phyloP scores from a whole-genome alignment of 495 filamentous ascomycete species.

The Xylaria acuta region DNA sequence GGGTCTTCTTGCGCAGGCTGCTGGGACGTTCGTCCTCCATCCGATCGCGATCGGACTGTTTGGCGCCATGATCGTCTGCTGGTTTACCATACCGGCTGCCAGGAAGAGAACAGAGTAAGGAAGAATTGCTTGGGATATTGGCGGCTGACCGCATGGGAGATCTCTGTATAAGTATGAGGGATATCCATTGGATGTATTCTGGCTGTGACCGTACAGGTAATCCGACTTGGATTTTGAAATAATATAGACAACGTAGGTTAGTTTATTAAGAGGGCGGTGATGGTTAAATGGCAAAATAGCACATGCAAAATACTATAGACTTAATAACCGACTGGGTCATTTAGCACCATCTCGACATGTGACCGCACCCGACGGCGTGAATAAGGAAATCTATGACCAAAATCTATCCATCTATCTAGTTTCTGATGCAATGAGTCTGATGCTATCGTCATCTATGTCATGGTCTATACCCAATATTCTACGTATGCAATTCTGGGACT shows the following conservation, averaged over 20 bases:
- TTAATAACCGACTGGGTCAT: neutral
- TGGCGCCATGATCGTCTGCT: conserved; percentile 71
- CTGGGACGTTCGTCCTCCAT: conserved; percentile 77
- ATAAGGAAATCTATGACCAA: conserved; percentile 8
- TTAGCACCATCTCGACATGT: neutral
- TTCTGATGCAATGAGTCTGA: conserved; percentile 14
- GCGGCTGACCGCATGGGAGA: neutral
- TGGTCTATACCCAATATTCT: conserved; percentile 26
- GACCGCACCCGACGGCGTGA: neutral
- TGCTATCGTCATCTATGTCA: neutral
- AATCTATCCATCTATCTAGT: conserved; percentile 30
- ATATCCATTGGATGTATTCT: neutral
- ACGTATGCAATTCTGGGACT: conserved; percentile 3
- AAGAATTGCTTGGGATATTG: neutral
- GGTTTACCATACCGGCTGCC: conserved; percentile 62
- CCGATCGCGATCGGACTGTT: conserved; percentile 72
- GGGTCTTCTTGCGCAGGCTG: conserved; percentile 70
- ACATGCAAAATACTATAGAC: neutral
- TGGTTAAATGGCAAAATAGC: neutral
- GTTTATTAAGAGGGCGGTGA: neutral
- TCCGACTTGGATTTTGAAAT: neutral
- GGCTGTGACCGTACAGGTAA: neutral
- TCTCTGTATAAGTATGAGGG: neutral
- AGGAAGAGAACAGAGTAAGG: conserved; percentile 61
- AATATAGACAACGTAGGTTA: neutral